phyloP scores from a whole-genome alignment of 805 yeast genomes.

The Candida nitratophila region DNA sequence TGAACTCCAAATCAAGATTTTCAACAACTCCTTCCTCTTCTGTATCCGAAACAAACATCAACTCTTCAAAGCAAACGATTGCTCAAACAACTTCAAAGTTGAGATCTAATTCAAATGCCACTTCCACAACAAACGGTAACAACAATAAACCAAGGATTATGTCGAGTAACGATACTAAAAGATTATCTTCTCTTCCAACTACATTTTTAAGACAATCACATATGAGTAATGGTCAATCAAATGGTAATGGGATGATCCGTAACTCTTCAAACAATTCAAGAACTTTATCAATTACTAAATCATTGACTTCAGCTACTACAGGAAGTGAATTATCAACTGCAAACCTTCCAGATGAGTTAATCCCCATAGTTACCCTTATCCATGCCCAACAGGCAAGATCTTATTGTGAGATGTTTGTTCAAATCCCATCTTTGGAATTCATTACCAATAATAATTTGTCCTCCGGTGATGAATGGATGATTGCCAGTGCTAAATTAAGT shows the following conservation, averaged over 20 bases:
- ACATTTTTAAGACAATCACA: conserved; percentile 21
- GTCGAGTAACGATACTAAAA: conserved; percentile 10
- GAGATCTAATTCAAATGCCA: not conserved
- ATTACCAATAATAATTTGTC: conserved; percentile 19
- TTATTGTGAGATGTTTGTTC: conserved; percentile 29
- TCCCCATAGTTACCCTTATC: conserved; percentile 68
- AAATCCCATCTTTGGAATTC: conserved; percentile 12
- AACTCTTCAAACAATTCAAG: conserved; percentile 9
- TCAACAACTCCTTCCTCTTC: conserved; percentile 2
- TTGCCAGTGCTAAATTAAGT: conserved; percentile 24
- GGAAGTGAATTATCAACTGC: conserved; percentile 27
- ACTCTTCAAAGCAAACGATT: not conserved
- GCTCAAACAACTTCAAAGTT: not conserved
- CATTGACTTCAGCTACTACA: conserved; percentile 26
- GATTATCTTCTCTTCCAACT: conserved; percentile 24
- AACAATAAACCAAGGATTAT: not conserved
- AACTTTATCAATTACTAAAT: conserved; percentile 11
- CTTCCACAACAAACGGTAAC: not conserved
- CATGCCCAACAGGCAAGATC: conserved; percentile 72
- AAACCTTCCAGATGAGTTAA: conserved; percentile 28
- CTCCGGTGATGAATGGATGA: conserved; percentile 23
- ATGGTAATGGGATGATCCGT: conserved; percentile 1
- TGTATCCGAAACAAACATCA: conserved; percentile 1
- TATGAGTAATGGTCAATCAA: conserved; percentile 7
- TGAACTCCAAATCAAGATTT: conserved; percentile 1